Evolutionary conservation across 75 land plant genomes (phyloP).

Genomic region (Sequoiadendron giganteum): DNA sequence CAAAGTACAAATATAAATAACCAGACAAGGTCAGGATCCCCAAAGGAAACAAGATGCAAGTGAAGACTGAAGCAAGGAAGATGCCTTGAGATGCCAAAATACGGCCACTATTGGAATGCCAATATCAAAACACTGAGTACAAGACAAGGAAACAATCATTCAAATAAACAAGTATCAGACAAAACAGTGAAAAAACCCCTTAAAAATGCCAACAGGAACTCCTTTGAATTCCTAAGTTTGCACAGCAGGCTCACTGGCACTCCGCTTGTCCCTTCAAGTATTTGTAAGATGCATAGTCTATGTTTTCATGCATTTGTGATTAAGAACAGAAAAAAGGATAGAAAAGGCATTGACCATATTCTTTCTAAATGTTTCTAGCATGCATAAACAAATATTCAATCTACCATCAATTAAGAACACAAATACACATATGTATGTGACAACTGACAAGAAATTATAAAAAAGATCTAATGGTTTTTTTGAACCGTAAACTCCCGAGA

Average conservation of each 20-base stretch:
- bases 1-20: neutral
- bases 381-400: neutral
- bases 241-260: neutral
- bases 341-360: neutral
- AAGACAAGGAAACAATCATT: neutral
- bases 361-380: neutral
- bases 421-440: neutral
- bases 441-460: too few species aligned
- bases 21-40: neutral
- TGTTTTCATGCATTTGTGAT: neutral
- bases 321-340: too few species aligned
- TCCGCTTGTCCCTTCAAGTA: neutral
- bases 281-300: neutral
- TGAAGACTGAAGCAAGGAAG: neutral
- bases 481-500: neutral
- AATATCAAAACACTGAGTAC: too few species aligned
- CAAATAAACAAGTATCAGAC: neutral
- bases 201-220: neutral
- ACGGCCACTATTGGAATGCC: neutral
- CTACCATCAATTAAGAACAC: neutral
- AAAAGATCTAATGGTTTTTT: neutral
- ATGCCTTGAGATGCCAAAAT: neutral
- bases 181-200: too few species aligned
- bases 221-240: neutral
- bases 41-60: neutral